Evolutionary conservation across 495 filamentous ascomycete species (phyloP), one percentile per base, ranked within the genome.

Genomic region (Daldinia loculata): DNA sequence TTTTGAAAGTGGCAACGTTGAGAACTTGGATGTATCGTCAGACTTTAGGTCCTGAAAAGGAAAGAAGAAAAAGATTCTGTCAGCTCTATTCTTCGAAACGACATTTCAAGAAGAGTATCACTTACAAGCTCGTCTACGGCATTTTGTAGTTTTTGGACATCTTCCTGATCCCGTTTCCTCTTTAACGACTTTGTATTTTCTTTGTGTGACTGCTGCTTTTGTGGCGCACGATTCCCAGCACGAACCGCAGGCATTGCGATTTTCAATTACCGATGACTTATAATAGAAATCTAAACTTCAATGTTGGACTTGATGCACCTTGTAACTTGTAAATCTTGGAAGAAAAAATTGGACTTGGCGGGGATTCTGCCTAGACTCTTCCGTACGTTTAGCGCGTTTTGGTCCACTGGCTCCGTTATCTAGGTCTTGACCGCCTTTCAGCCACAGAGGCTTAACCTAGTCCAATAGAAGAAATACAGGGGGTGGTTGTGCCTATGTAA

Each of bases 1-100:
- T 63, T 89, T 86, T 43, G 95, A 98, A 60, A 99, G 85, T 30
- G 95, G 96, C 2, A 99, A 84, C 69, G 95, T 89, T 69, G 89
- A 84, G 78, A 97, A 97, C 69, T 80, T 88, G 73, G 80, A 80
- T 34, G 81, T 76, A 32, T 84, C 79, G 56, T 80, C 72, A 2
- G 79, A 72, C 63, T 86, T 87, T 29, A 78, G 77, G 43, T 88
- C 80, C 82, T 83, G 55, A 50, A 34, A 34, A 34, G 2, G 8
- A 9, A 11, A 32, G 11, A 32, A 11, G 27, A 29, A 34, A 12
- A 34, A 66, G 6, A 34, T 30, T 43, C 55, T 59, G 56, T 66
- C 22, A 67, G 56, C 19, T 36, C 17, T 55, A n/a, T 51, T 32
- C 26, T 60, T 43, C 32, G 7, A 9, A 51, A 26, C 4, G 19